Percentiles rank a stretch among this genome's conserved stretches.
These are phyloP conservation scores for Nemophila menziesii DNA, from an alignment of 257 asterid genomes.

Conservation along the genomic window DNA sequence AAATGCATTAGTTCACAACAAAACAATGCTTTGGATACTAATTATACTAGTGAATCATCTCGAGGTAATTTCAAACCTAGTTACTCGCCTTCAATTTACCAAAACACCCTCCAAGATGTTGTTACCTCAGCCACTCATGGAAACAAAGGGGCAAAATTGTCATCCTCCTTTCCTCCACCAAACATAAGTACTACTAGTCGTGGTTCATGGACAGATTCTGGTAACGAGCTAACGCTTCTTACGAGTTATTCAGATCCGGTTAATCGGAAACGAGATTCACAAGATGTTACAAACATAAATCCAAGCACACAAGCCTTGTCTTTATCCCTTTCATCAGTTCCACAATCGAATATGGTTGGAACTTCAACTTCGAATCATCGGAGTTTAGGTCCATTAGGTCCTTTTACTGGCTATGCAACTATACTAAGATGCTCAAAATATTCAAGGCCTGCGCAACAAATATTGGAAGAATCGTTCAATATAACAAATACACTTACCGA, in stretches of 20 bases:
- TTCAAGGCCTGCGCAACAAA: slow-evolving; percentile 48
- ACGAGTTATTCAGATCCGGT: slow-evolving; percentile 25
- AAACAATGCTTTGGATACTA: slow-evolving; percentile 13
- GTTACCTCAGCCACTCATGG: slow-evolving; percentile 23
- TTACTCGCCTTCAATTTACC: slow-evolving; percentile 22
- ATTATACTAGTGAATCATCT: slow-evolving; percentile 11
- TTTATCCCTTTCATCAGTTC: slow-evolving; percentile 47
- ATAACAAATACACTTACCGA: slow-evolving; percentile 14
- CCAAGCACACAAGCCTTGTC: slow-evolving; percentile 38
- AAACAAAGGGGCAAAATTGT: slow-evolving; percentile 16
- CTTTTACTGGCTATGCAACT: slow-evolving; percentile 68
- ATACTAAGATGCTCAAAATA: slow-evolving; percentile 51
- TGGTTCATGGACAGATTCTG: slow-evolving; percentile 19
- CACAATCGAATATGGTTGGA: slow-evolving; percentile 18
- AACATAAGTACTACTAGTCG: slow-evolving; percentile 10
- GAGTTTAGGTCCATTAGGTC: slow-evolving; percentile 61
- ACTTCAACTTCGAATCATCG: slow-evolving; percentile 21
- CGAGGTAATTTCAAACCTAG: slow-evolving; percentile 18
- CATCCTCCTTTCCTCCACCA: slow-evolving; percentile 16
- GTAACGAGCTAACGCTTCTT: slow-evolving; percentile 21
- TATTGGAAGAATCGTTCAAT: slow-evolving; percentile 46
- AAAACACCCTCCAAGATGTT: slow-evolving; percentile 27
- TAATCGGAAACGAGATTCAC: background rate
- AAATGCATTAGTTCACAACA: slow-evolving; percentile 3
- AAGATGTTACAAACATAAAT: slow-evolving; percentile 11